Evolutionary conservation across 495 filamentous ascomycete genomes (phyloP), one percentile per base, ranked within the genome.

Genomic region (Cenococcum geophilum): DNA sequence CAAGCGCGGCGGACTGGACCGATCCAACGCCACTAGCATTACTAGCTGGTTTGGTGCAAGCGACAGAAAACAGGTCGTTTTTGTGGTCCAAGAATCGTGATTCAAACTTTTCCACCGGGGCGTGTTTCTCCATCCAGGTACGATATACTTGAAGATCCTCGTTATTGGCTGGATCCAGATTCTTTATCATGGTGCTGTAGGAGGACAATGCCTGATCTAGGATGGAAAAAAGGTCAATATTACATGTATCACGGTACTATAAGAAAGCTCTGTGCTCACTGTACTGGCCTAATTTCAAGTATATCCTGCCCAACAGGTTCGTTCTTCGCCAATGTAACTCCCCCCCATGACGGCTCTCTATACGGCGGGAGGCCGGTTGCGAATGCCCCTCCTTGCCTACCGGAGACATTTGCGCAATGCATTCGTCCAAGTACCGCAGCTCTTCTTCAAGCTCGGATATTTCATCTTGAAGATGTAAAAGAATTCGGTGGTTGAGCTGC

Each of bases 391-490:
- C 71, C n/a, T 85, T 76, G 23, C 80, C 77, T 68, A 47, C 36
- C 8, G 68, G 63, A 22, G 60, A 58, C 23, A 54, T 52, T 45
- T 87, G 82, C 21, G 87, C 87, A 61, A 91, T 86, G 22, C 82
- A 79, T 35, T 83, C 82, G 64, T 96, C 91, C 0, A 92, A 73
- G 1, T 77, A 75, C n/a, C 82, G 79, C 0, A 93, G 77, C 42
- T 89, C 83, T 65, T 88, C 85, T 67, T 92, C 89, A 54, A 93
- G 77, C 55, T 92, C 87, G 1, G 82, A 78, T 42, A 95, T 83
- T 70, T 95, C 90, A 68, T 93, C 89, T 74, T 95, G 92, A 0
- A 97, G 81, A 68, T 93, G 83, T 1, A 97, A 77, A 2, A 97
- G 78, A 12, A 95, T 77, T 18, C 92, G 86, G 69, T 95, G 89